These are phyloP conservation scores for Starmerella bacillaris DNA, from an alignment of 805 yeast genomes.

Conservation along the genomic window DNA sequence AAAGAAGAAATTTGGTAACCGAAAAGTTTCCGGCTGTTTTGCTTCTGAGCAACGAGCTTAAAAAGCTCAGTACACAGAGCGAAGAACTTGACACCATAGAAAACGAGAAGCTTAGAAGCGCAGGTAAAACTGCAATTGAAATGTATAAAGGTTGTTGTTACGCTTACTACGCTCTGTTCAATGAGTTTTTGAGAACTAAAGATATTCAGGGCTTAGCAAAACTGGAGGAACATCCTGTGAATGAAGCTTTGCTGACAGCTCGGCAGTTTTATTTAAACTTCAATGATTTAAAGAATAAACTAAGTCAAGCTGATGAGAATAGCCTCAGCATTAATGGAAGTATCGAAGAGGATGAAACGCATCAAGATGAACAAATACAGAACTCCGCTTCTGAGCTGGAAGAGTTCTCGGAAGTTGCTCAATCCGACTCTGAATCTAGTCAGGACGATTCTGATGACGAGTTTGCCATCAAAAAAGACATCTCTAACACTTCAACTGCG, in stretches of 20 bases:
- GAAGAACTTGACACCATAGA: conserved; percentile 12
- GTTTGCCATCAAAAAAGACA: conserved; percentile 8
- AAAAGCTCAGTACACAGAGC: conserved; percentile 23
- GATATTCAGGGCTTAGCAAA: conserved; percentile 25
- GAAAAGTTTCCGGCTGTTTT: conserved; percentile 66
- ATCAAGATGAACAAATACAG: too few species aligned
- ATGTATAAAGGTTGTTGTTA: conserved; percentile 64
- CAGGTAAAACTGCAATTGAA: conserved; percentile 53
- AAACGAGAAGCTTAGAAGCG: conserved; percentile 12
- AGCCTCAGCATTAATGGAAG: too few species aligned
- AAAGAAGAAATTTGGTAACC: conserved; percentile 36
- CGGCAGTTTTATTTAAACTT: conserved; percentile 87
- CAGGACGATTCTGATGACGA: conserved; percentile 12
- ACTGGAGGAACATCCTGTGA: conserved; percentile 75
- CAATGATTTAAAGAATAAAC: too few species aligned
- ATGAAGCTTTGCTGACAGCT: conserved; percentile 67
- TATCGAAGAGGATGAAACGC: too few species aligned
- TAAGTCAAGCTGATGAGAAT: too few species aligned
- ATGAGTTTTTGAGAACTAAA: conserved; percentile 35
- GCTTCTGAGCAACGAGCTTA: conserved; percentile 53
- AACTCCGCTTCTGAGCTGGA: too few species aligned
- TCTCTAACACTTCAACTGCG: conserved; percentile 4
- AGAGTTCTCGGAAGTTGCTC: conserved; percentile 1
- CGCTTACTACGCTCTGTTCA: conserved; percentile 60
- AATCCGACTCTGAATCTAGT: not conserved